Conservation (phyloP, 345 rosid genomes). For the Cardiospermum halicacabum region DNA sequence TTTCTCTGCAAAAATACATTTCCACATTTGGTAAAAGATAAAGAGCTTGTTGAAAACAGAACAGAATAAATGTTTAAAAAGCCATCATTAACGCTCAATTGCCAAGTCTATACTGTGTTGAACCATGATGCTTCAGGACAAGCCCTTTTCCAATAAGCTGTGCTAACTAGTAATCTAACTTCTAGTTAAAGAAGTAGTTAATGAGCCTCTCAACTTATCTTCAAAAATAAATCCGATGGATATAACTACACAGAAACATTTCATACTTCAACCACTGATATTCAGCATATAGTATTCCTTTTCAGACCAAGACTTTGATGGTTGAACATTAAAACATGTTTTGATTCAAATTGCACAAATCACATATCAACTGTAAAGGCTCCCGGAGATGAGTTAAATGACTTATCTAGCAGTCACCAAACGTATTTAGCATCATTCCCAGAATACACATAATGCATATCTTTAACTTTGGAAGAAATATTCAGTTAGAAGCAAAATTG, state of each 20-base stretch:
- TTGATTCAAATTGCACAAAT: not conserved
- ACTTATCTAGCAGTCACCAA: not conserved
- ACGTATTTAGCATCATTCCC: not conserved
- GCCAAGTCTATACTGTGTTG: not conserved
- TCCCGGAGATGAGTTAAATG: not conserved
- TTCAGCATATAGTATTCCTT: too few species aligned
- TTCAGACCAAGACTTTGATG: not conserved
- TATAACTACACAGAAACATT: not conserved
- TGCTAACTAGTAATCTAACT: not conserved
- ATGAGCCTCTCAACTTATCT: not conserved
- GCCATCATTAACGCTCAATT: not conserved
- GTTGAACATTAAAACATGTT: not conserved
- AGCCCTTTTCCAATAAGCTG: not conserved
- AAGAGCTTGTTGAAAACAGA: not conserved
- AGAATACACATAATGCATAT: not conserved
- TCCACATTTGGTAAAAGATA: not conserved
- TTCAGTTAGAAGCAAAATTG: not conserved
- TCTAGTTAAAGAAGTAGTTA: not conserved
- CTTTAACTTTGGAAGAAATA: not conserved
- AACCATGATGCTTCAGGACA: not conserved
- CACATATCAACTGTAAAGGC: not conserved
- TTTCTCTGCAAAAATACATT: constrained; percentile 44
- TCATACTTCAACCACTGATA: too few species aligned
- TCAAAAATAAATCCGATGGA: not conserved
- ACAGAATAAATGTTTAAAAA: not conserved